These are phyloP conservation scores for Aureobasidium uvarum DNA, from an alignment of 2,329 filamentous ascomycete species.

Conservation along the genomic window DNA sequence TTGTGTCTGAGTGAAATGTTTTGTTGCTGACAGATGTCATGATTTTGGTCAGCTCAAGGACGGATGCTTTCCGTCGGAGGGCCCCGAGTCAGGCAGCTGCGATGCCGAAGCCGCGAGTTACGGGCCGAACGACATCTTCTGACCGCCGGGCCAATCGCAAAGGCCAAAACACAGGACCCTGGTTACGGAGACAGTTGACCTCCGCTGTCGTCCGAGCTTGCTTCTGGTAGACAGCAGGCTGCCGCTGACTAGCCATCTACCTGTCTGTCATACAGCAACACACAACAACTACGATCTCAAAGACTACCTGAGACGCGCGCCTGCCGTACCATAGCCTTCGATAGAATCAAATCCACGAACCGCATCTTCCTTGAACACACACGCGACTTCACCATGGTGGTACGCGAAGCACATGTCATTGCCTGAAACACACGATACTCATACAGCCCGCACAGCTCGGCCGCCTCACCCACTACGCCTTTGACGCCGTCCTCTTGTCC, in stretches of 20 bases:
- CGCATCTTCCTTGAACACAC: not conserved
- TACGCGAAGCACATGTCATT: slow-evolving; percentile 52
- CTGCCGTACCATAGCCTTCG: not conserved
- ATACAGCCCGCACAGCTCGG: slow-evolving; percentile 66
- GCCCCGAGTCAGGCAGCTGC: not conserved
- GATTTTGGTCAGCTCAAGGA: not conserved
- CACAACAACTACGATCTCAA: not conserved
- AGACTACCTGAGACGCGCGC: not conserved
- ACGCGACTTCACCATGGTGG: slow-evolving; percentile 26
- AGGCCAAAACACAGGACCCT: not conserved
- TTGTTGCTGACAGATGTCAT: not conserved
- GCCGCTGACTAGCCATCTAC: not conserved
- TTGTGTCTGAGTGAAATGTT: not conserved
- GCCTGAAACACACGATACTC: slow-evolving; percentile 52
- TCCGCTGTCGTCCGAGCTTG: not conserved
- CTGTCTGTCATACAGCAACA: not conserved
- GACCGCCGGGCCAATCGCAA: not conserved
- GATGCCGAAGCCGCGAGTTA: not conserved
- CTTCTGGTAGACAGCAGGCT: not conserved
- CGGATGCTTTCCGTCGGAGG: slow-evolving; percentile 5
- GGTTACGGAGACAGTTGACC: not conserved
- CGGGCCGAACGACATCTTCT: not conserved
- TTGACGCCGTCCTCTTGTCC: slow-evolving; percentile 93
- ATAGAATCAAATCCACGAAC: not conserved
- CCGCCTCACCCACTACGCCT: slow-evolving; percentile 88